Percentiles rank a stretch among this genome's conserved stretches.
phyloP scores from a whole-genome alignment of 2,329 filamentous ascomycete genomes.

The Capronia americana region DNA sequence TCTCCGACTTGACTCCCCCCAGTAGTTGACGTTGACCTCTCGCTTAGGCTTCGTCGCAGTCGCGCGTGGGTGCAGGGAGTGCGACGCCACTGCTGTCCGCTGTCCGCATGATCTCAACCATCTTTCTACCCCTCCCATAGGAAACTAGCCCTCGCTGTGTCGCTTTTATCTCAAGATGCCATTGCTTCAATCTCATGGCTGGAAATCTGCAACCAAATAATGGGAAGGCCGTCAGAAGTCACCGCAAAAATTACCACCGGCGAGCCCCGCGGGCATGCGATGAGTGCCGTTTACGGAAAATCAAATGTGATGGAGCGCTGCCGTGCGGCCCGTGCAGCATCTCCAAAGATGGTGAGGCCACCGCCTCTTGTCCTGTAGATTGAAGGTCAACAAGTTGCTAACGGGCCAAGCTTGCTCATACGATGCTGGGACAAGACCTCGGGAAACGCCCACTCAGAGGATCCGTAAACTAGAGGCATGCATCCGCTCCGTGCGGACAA shows the following conservation, averaged over 20 bases:
- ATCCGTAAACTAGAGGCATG: conserved; percentile 35
- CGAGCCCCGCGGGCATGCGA: conserved; percentile 35
- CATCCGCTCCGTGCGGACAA: conserved; percentile 28
- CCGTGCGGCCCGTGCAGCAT: conserved; percentile 32
- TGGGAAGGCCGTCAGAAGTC: conserved; percentile 12
- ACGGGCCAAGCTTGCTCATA: conserved; percentile 33
- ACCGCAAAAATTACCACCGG: conserved; percentile 32
- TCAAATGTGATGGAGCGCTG: conserved; percentile 36
- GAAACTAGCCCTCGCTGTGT: not conserved
- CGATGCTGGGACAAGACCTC: conserved; percentile 29
- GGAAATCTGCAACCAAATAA: conserved; percentile 12
- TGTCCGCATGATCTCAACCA: conserved; percentile 19
- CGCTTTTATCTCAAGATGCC: conserved; percentile 15
- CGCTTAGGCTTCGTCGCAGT: not conserved
- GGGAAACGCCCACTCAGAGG: conserved; percentile 35
- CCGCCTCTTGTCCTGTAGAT: not conserved
- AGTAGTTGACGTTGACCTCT: not conserved
- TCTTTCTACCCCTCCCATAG: conserved; percentile 1
- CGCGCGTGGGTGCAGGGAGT: not conserved
- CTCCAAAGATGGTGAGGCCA: conserved; percentile 25
- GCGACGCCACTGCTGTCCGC: not conserved
- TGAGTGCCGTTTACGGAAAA: conserved; percentile 37
- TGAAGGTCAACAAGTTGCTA: not conserved
- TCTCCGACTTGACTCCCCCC: not conserved
- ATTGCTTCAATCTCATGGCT: conserved; percentile 19